Evolutionary conservation across 2,329 filamentous ascomycete species (phyloP).

Genomic region (Epichloe sibirici): DNA sequence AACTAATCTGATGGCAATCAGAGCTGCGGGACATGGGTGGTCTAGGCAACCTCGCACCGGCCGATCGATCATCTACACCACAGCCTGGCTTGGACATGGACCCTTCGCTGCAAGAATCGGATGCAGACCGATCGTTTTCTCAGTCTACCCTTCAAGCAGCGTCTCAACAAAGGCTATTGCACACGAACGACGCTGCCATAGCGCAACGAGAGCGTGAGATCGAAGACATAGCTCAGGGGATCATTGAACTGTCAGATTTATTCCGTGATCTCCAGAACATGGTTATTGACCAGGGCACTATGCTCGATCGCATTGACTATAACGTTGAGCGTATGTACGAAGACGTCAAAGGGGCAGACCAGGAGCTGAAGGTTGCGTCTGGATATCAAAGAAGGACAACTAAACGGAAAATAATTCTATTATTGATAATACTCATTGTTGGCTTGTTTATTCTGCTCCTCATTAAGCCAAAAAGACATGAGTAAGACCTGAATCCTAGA

Average conservation of each 20-base stretch:
- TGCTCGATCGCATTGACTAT: slow-evolving; percentile 92
- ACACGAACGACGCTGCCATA: slow-evolving; percentile 73
- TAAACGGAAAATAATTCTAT: slow-evolving; percentile 83
- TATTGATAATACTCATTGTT: slow-evolving; percentile 73
- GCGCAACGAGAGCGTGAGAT: slow-evolving; percentile 91
- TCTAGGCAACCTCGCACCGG: slow-evolving; percentile 33
- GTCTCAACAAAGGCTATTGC: slow-evolving; percentile 51
- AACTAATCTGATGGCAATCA: slow-evolving; percentile 20
- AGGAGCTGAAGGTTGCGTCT: slow-evolving; percentile 78
- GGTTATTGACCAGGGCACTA: slow-evolving; percentile 85
- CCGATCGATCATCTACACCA: slow-evolving; percentile 42
- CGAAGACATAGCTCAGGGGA: slow-evolving; percentile 93
- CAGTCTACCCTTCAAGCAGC: slow-evolving; percentile 80
- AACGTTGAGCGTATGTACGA: slow-evolving; percentile 94
- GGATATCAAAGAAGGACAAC: slow-evolving; percentile 80
- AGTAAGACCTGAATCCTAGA: slow-evolving; percentile 6
- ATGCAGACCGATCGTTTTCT: slow-evolving; percentile 84
- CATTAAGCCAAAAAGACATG: slow-evolving; percentile 60
- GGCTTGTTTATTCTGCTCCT: slow-evolving; percentile 77
- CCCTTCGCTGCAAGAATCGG: slow-evolving; percentile 82
- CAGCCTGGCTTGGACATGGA: slow-evolving; percentile 52
- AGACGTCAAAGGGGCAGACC: slow-evolving; percentile 85
- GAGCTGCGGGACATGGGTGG: slow-evolving; percentile 65
- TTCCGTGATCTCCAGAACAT: slow-evolving; percentile 94
- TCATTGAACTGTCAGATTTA: slow-evolving; percentile 92